phyloP scores from a whole-genome alignment of 257 asterid species.

The Solanum neorickii region DNA sequence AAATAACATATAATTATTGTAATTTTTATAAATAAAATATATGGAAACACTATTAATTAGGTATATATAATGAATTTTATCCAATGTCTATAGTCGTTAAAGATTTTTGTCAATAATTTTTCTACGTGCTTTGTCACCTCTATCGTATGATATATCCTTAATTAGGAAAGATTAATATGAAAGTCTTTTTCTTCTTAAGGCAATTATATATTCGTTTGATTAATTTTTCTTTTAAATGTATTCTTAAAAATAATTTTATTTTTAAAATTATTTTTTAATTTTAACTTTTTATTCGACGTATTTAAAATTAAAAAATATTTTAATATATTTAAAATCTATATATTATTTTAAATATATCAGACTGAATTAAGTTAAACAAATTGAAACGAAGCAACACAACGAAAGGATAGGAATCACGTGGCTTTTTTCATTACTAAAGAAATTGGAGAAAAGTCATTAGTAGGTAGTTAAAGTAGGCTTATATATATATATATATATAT shows the following conservation, averaged over 20 bases:
- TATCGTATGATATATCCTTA: neutral
- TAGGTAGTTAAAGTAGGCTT: neutral
- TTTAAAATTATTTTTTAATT: no score
- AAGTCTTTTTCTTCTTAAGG: neutral
- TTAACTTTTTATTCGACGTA: no score
- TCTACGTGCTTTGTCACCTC: neutral
- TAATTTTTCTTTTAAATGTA: no score
- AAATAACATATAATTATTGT: neutral
- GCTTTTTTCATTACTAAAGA: neutral
- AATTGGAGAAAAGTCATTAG: neutral
- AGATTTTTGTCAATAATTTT: neutral
- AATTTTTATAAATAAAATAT: neutral
- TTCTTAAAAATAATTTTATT: no score
- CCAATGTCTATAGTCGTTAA: neutral
- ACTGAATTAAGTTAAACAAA: no score
- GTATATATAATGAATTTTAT: neutral
- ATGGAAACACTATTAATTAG: neutral
- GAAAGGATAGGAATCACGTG: neutral
- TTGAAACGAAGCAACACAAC: rapidly evolving
- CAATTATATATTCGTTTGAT: neutral
- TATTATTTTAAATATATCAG: no score
- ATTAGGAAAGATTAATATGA: neutral
- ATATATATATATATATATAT: neutral
- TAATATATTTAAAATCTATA: no score
- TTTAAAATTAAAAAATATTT: no score